Base-by-base conservation (phyloP, 805 yeast species). In the Torulaspora quercuum region DNA sequence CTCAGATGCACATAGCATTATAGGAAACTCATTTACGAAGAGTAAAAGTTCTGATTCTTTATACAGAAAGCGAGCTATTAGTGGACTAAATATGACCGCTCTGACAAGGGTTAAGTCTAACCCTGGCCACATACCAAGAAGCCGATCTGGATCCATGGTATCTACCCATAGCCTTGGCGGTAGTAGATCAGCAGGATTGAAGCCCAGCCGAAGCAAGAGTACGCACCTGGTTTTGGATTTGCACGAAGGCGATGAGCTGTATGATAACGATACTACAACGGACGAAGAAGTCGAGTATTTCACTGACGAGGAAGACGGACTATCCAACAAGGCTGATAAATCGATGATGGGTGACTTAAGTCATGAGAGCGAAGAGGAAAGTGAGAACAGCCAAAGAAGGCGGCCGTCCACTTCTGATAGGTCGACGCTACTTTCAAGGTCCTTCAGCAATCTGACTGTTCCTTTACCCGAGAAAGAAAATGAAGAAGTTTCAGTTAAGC, bases 221-320 rank as follows among this genome's bases (percentile, higher is more conserved):
- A 47, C 49, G 3, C 59, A 59, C 29, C 47, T 59, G 18, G 53
- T 58, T 4, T 27, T 57, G 19, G 59, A 52, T 20, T 34, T 52
- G 14, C 48, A 53, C 18, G 50, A 48, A 17, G 49, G 50, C 7
- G 45, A 50, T 24, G 59, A 52, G 25, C 39, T 49, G 13, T 53
- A 57, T 33, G 36, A 40, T 15, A 49, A 36, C 22, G 57, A 46
- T 29, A 29, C 37, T 3, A 55, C 52, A 20, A 45, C 51, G 11
- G 70, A 63, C 35, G 71, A 66, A 33, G 71, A 66, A 39, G 72
- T 64, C 1, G 72, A 68, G 11, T 53, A 58, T n/a, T 64, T 65
- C 41, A 64, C 68, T 13, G 61, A 64, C 37, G 61, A 63, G 39
- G 68, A 56, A 24, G 51, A 45, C 11, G 48, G 39, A n/a, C 43